Evolutionary conservation across 2,329 filamentous ascomycete genomes (phyloP).

Genomic region (Fusarium xyrophilum): DNA sequence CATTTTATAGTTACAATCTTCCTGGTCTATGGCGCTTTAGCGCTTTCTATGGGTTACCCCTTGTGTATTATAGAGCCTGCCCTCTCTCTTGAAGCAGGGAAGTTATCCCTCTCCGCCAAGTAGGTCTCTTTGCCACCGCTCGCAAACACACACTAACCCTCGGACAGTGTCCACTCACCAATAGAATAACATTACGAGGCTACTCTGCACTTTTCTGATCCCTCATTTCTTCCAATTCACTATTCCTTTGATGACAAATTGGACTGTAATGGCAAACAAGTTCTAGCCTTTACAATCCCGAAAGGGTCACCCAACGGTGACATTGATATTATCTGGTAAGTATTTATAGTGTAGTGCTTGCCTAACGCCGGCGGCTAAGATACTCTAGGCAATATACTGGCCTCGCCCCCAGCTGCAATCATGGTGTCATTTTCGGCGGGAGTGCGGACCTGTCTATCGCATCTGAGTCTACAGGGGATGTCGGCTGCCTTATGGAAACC

Average conservation of each 20-base stretch:
- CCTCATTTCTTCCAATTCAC: background rate
- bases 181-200: background rate
- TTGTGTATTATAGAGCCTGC: background rate
- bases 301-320: background rate
- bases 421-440: background rate
- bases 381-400: constrained; percentile 2
- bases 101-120: background rate
- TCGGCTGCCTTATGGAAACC: background rate
- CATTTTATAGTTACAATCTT: background rate
- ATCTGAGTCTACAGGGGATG: background rate
- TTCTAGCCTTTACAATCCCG: background rate
- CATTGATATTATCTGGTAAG: background rate
- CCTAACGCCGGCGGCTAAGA: background rate
- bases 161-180: background rate
- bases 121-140: background rate
- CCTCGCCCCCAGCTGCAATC: background rate
- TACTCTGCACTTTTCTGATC: background rate
- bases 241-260: background rate
- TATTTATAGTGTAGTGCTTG: background rate
- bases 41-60: constrained; percentile 4
- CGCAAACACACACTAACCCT: background rate
- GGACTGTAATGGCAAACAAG: background rate
- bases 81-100: constrained; percentile 2
- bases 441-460: background rate
- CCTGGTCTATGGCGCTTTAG: background rate